Evolutionary conservation across 73 alveolate species (phyloP).

Genomic region (Stentor coeruleus): DNA sequence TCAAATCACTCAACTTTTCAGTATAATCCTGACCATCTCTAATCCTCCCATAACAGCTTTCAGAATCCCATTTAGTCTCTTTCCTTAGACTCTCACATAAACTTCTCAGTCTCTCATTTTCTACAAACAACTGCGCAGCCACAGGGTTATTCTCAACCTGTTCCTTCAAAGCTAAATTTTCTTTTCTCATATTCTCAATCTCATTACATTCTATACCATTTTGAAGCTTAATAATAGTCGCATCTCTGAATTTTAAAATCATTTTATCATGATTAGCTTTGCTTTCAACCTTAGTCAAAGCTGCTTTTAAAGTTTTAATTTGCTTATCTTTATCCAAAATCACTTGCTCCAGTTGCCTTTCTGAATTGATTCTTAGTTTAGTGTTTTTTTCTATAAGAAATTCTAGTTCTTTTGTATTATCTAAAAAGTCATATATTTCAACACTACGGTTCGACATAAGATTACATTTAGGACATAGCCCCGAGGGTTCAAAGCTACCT

Average conservation of each 20-base stretch:
- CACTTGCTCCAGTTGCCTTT: neutral
- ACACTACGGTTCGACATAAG: neutral
- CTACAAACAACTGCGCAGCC: slow-evolving; percentile 10
- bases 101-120: slow-evolving; percentile 9
- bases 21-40: slow-evolving; percentile 15
- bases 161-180: slow-evolving; percentile 10
- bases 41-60: neutral
- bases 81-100: neutral
- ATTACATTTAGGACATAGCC: neutral
- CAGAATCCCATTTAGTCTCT: neutral
- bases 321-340: neutral
- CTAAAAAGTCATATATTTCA: neutral
- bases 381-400: slow-evolving; percentile 6
- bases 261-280: slow-evolving; percentile 28
- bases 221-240: neutral
- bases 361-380: slow-evolving; percentile 4
- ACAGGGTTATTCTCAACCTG: slow-evolving; percentile 1
- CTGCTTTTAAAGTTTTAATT: neutral
- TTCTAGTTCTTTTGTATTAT: neutral
- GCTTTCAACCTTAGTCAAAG: slow-evolving; percentile 26
- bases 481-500: neutral
- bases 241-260: slow-evolving; percentile 31
- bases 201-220: neutral
- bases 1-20: neutral
- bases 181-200: slow-evolving; percentile 5